Base-by-base conservation (phyloP, 1,284 basidiomycete species). In the Trametes versicolor region DNA sequence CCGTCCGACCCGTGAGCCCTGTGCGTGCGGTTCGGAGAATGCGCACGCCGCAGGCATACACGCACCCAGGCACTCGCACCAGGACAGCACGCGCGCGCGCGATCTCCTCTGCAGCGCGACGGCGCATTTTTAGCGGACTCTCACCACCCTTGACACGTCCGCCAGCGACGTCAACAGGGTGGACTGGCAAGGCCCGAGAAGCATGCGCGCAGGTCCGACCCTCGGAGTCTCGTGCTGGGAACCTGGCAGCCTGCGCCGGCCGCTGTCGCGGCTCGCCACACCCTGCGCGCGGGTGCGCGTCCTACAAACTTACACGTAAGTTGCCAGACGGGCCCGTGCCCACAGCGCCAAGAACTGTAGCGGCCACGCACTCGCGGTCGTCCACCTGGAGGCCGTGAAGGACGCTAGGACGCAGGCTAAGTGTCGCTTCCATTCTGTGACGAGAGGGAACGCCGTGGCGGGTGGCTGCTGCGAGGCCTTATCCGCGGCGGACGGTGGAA, bases 351-450 rank as follows among this genome's bases (percentile, higher is more conserved):
- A 43, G 41, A 43, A 10, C 34, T 15, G 39, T 17, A 45, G 53
- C 53, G 19, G 41, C 41, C 51, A 36, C 53, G 52, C 25, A 43
- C 27, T 39, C 51, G 56, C 36, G 21, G 32, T 32, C 47, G 47
- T 23, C 55, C 34, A 41, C 41, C 57, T 37, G 50, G 52, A 23
- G 37, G 7, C 48, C 55, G 63, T 65, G 63, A 61, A 65, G 59
- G 50, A 55, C 55, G 23, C 43, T 41, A 34, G 32, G 36, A 21
- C 52, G 56, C 58, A 57, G 50, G 50, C 64, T 65, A 60, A 57
- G 13, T n/a, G n/a, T 19, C 25, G 43, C 63, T 65, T 65, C 63
- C 59, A 65, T 61, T 57, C 54, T 39, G 59, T 61, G 55, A 54
- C 47, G 41, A 49, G 47, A 34, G 19, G 50, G 41, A 43, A 50